Base-by-base conservation (phyloP, 257 asterid species). In the Datura wrightii region DNA sequence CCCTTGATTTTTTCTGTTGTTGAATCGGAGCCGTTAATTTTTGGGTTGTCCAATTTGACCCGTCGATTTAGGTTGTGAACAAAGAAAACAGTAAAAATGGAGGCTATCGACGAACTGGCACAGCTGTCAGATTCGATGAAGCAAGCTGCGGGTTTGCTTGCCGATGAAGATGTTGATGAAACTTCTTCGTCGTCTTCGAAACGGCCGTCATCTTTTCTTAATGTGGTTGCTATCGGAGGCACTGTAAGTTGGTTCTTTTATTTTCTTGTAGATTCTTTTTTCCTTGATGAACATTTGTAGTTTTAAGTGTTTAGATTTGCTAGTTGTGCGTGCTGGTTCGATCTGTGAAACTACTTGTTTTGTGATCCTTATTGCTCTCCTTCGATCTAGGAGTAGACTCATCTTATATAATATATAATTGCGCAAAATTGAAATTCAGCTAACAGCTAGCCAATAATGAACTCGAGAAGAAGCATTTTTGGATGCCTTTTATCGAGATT, bases 71-170 rank as follows among this genome's bases (percentile, higher is more conserved):
- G 19, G 63, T 66, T 66, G 74, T 36, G 24, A 14, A 66, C 74
- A 13, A 66, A 66, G 82, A 79, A 82, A 84, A 60, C 83, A 46
- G 74, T 58, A 83, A 60, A 60, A 84, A 92, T 92, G 95, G 95
- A 92, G 10, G 91, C 95, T 85, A 94, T 97, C 89, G 97, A 95
- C 86, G 98, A 97, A 89, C 87, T 95, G 93, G 83, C 92, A 15
- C 92, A 94, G 91, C 98, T 97, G 60, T 91, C 99, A 56, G 97
- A 97, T 87, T 89, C 99, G 87, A 97, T 97, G 98, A 91, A 94
- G 90, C 99, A 94, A 90, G 98, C 98, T 39, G 63, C 98, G 58
- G 88, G 96, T 84, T 87, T 97, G 89, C 96, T 97, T 42, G 97
- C 98, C 50, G 99, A 95, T 84, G 99, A 97, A 79, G 98, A 95